Evolutionary conservation across 2,329 filamentous ascomycete genomes (phyloP), one percentile per base, ranked within the genome.

Genomic region (Albophoma yamanashiensis): DNA sequence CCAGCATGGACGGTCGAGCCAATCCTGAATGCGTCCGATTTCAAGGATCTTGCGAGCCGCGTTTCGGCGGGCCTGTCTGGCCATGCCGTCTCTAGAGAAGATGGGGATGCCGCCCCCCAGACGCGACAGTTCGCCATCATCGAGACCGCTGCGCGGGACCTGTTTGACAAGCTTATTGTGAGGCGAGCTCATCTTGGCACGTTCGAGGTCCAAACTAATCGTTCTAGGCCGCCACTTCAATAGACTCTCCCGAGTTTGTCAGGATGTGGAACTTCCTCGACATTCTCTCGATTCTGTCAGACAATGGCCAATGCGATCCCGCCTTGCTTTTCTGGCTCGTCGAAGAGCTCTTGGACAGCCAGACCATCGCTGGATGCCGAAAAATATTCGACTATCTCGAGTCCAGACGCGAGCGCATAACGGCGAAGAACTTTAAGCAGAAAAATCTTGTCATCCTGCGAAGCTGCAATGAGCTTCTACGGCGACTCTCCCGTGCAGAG

Each of bases 301-400:
- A 96, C 69, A 84, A 87, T 70, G 89, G 88, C 79, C 82, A 81
- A 76, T 86, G 79, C 70, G 92, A 96, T 64, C 85, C 91, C 0
- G 89, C 89, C 22, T 79, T 99, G 11, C 81, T 94, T 9, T 92
- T 96, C 68, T 92, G 90, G 83, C 84, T 99, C 20, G 86, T 97
- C 25, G 94, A 99, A 72, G 94, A 97, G 74, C 83, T 99, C 1
- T 82, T 99, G 34, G 95, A 99, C 73, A 96, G 92, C 69, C 93
- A 99, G 73, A 96, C 92, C 0, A 96, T 97, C 50, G 84, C 91
- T 31, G 92, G 91, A 39, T 99, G 94, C 71, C 87, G 92, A 62
- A 89, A 85, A 62, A 89, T 97, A 17, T 97, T 99, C 70, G 92
- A 96, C 70, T 99, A 92, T 68, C 82, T 99, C 52, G 95, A 99